Base-by-base conservation (phyloP, 768 basidiomycete species). In the Cytidiella melzeri region DNA sequence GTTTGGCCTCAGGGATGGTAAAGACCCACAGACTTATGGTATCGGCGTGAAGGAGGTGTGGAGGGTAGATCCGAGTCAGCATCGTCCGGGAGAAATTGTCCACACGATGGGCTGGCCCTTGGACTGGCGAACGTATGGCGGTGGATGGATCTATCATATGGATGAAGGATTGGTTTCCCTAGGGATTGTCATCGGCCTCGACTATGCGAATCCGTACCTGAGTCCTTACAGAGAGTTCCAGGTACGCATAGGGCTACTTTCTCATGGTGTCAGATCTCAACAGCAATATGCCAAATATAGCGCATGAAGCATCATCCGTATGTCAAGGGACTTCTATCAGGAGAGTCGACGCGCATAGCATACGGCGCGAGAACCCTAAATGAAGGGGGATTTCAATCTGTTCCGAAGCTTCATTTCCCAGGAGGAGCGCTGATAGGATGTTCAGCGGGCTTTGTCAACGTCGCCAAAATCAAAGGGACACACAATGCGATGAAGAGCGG, bases 401-500 rank as follows among this genome's bases (percentile, higher is more conserved):
- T 98, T 18, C 96, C 96, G 1, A 77, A 78, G 60, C 74, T 80
- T 54, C 73, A 81, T 69, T 99, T 92, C 69, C 96, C 96, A 0
- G 94, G 96, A 1, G 95, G 95, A 1, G 95, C 93, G 1, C 70
- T 98, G 23, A 81, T 99, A 34, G 96, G 95, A 0, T 97, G 94
- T 68, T 86, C 92, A 0, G 96, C 94, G 1, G 95, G 95, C 11
- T 93, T 98, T 64, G 78, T 99, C 52, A 98, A 98, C 69, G 78
- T 96, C 10, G 87, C 94, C 12, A 98, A 96, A 69, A 98, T 99
- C 69, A 98, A 98, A 64, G 95, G 95, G 12, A 95, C 94, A 0
- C 96, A 98, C 64, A 98, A 94, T 52, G 93, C 95, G 2, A 98
- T 99, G 96, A 94, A 98, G 75, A 91, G 87, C 30, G 96, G 96